These are phyloP conservation scores for Globisporangium apiculatum DNA, from an alignment of 352 stramenopile genomes.

Conservation along the genomic window DNA sequence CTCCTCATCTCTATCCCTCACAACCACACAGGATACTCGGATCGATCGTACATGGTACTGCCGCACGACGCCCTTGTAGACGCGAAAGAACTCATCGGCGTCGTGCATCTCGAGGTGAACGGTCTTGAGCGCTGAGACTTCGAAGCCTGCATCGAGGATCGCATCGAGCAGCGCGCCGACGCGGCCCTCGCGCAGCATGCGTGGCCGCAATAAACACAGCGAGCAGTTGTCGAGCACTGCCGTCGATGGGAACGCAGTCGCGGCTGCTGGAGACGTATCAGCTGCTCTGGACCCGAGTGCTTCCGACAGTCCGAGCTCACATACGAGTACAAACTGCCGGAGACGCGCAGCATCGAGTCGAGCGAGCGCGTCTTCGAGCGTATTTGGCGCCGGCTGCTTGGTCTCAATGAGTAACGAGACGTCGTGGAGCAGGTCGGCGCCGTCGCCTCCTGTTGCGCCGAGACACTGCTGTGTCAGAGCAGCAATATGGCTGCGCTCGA, in stretches of 20 bases:
- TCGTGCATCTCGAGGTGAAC: constrained; percentile 73
- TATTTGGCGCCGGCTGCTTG: constrained; percentile 19
- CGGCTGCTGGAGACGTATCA: not conserved
- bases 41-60: constrained; percentile 53
- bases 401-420: constrained; percentile 49
- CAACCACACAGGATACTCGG: too few species aligned
- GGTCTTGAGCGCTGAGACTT: constrained; percentile 85
- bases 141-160: constrained; percentile 78
- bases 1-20: not conserved
- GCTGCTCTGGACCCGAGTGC: not conserved
- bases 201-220: constrained; percentile 49
- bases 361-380: constrained; percentile 17
- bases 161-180: constrained; percentile 73
- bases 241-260: constrained; percentile 23
- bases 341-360: constrained; percentile 16
- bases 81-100: constrained; percentile 88
- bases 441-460: constrained; percentile 1
- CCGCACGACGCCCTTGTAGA: constrained; percentile 72
- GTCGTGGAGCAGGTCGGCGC: constrained; percentile 21
- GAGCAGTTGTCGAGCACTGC: constrained; percentile 62
- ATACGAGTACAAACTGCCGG: constrained; percentile 14
- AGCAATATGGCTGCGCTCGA: constrained; percentile 28
- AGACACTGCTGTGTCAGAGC: constrained; percentile 7
- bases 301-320: constrained; percentile 15
- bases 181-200: constrained; percentile 49